Conservation (phyloP, 441 rosid genomes). For the Sinapis alba region DNA sequence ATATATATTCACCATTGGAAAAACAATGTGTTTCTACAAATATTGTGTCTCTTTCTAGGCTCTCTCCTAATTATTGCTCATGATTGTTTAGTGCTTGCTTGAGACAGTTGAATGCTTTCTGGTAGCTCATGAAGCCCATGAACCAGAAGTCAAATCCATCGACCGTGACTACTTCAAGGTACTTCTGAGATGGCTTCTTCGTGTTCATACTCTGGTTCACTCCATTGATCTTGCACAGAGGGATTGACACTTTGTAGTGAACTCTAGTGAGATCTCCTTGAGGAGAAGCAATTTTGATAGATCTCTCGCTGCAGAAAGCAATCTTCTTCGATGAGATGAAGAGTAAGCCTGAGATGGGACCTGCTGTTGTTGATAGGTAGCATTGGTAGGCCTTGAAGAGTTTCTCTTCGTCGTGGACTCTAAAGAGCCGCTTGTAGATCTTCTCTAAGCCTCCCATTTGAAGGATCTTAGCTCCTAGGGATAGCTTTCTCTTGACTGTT, state of each 20-base stretch:
- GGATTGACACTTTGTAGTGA: conserved; percentile 65
- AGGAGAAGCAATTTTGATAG: conserved; percentile 57
- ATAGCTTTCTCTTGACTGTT: conserved; percentile 64
- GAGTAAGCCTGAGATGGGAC: conserved; percentile 73
- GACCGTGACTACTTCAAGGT: not conserved
- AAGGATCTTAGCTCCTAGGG: conserved; percentile 65
- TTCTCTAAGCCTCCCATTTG: conserved; percentile 68
- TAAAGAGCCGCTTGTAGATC: conserved; percentile 53
- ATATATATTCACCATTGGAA: not conserved
- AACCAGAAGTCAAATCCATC: conserved; percentile 71
- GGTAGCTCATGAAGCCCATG: conserved; percentile 78
- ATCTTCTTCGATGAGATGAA: conserved; percentile 46
- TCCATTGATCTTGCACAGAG: conserved; percentile 53
- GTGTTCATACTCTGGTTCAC: conserved; percentile 55
- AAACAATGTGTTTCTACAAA: not conserved
- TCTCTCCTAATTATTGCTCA: conserved; percentile 9
- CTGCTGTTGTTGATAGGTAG: conserved; percentile 67
- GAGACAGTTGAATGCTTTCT: conserved; percentile 59
- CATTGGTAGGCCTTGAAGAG: conserved; percentile 38
- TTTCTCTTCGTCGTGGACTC: conserved; percentile 43
- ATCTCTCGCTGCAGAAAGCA: conserved; percentile 76
- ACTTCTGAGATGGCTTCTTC: conserved; percentile 72
- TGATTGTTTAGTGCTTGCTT: conserved; percentile 41
- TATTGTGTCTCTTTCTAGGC: not conserved
- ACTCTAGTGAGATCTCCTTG: conserved; percentile 46